These are phyloP conservation scores for Cryphonectria parasitica DNA, from an alignment of 2,329 filamentous ascomycete species.

Conservation along the genomic window DNA sequence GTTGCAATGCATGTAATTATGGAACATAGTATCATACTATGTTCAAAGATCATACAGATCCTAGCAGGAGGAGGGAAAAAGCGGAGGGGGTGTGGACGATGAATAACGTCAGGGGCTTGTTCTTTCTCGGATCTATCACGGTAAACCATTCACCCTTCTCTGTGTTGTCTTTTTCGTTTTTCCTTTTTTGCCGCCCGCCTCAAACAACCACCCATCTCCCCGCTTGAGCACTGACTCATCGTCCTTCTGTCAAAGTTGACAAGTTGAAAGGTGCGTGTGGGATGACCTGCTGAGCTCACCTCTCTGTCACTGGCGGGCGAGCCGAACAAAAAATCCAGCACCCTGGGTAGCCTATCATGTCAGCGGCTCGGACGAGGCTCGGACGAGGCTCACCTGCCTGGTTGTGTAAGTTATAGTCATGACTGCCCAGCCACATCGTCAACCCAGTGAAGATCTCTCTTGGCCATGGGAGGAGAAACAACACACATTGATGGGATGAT, in stretches of 20 bases:
- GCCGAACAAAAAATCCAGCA: neutral
- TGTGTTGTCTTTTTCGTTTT: neutral
- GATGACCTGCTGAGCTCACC: neutral
- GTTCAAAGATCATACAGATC: neutral
- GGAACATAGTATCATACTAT: neutral
- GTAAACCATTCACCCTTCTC: neutral
- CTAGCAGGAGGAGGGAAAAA: neutral
- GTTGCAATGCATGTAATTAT: neutral
- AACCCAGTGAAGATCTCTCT: slow-evolving; percentile 1
- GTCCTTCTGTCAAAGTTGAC: neutral
- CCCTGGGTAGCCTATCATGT: neutral
- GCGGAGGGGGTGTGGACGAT: neutral
- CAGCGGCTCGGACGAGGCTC: neutral
- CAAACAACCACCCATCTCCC: neutral
- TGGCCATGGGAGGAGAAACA: neutral
- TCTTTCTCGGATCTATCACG: neutral
- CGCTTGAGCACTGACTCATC: neutral
- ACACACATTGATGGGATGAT: neutral
- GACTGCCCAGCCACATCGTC: slow-evolving; percentile 1
- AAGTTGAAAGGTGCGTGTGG: neutral
- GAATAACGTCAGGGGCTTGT: neutral
- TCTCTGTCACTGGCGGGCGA: neutral
- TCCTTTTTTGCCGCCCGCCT: slow-evolving; percentile 2
- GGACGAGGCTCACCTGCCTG: neutral
- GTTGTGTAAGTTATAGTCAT: neutral